Evolutionary conservation across 768 basidiomycete genomes (phyloP), one percentile per base, ranked within the genome.

Genomic region (Russula ochroleuca): DNA sequence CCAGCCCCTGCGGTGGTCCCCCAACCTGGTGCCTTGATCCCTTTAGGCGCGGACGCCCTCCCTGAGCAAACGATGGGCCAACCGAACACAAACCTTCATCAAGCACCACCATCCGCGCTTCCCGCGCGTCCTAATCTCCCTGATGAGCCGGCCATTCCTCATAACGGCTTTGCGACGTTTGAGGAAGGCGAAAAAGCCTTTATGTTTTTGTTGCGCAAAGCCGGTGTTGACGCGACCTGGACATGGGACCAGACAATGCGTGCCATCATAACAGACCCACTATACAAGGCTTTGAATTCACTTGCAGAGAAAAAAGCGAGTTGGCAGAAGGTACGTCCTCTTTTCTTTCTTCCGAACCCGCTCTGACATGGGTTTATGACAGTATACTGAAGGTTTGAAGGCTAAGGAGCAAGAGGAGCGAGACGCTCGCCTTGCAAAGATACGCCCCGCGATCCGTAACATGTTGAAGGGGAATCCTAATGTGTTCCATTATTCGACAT

Each of bases 161-260:
- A 92, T 70, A 93, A 92, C 63, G 94, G 94, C 5, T 98, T 95
- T 70, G 69, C 81, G 50, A 96, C 91, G 6, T 75, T 85, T 13
- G 91, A 92, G 70, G 93, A 97, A 70, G 94, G 93, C 23, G 94
- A 97, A 74, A 90, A 91, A 72, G 97, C 95, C 14, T 99, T 99
- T 74, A 85, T 86, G 71, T 91, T 91, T 77, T 78, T 99, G 61
- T 76, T 99, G 69, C 83, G 88, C 69, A 93, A 92, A 76, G 88
- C 91, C 51, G 92, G 92, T 37, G 90, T 98, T 48, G 92, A 93
- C 75, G 86, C 89, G 50, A 87, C 82, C 67, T 98, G 92, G 91
- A 93, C 93, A 40, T 99, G 97, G 97, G 97, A 99, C 74, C 87
- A 92, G 77, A 94, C 94, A 57, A 97, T 98, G 92, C 84, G 95